Base-by-base conservation (phyloP, 331 rosid genomes). In the Spiraea crenata region DNA sequence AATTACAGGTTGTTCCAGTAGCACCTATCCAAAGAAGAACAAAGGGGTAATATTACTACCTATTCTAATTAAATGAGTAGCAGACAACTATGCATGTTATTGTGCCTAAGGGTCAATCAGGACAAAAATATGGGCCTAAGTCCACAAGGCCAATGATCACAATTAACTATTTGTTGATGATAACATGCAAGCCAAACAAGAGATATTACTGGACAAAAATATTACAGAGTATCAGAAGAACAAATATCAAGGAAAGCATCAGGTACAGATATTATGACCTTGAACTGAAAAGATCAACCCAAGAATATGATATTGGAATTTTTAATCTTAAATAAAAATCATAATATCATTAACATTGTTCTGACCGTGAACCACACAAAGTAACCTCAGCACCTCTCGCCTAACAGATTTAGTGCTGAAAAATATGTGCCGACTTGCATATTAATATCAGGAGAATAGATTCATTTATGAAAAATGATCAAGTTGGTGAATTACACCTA, bases 1-100 rank as follows among this genome's bases (percentile, higher is more conserved):
- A 57, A 82, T 65, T 56, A 84, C 89, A 31, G 99, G 92, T 76
- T 84, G 84, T 77, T 91, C 90, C 83, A 93, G 84, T 66, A 89
- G 65, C 73, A 91, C 95, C 98, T 90, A 71, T 77, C 80, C 38
- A 15, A 74, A 72, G 38, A 65, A 75, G 73, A 71, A 65, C 65
- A 67, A 38, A 57, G 45, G 40, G 61, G 63, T 61, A 61, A 39
- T 50, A 75, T 61, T 40, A 76, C 13, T 31, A 55, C 9, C 16
- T 20, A 14, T 13, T 20, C 54, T 35, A 76, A 61, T 19, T 38
- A 59, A 62, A 40, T 73, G 4, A 31, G 50, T 65, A 40, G 20
- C 64, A 20, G 15, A 20, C 44, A 58, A 16, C 19, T 44, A 35
- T 3, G 20, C 64, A 58, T 37, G 54, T 15, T 49, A 4, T 15